Base-by-base conservation (phyloP, 2,329 filamentous ascomycete species). In the Monascus ruber region DNA sequence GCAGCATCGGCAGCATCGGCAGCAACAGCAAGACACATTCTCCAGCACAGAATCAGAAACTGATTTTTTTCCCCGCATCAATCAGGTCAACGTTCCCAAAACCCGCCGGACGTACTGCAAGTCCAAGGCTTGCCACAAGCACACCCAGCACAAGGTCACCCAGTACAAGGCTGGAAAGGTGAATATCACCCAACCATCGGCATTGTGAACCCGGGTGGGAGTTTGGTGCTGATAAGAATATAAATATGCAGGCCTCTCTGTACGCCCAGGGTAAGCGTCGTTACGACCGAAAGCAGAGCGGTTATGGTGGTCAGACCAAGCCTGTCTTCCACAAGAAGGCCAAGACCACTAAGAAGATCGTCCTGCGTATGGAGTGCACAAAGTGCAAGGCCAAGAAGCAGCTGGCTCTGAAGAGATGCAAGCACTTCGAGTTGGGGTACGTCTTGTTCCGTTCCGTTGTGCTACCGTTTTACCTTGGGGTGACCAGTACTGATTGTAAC, bases 311-410 rank as follows among this genome's bases (percentile, higher is more conserved):
- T 88, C 91, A 98, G 78, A 98, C 91, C 65, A 98, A 98, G 78
- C 91, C 93, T 61, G 88, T 98, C 66, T 98, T 96, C 85, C 91
- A 96, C 85, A 98, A 96, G 83, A 96, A 95, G 78, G 91, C 91
- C 57, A 98, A 98, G 85, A 98, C 91, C 59, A 98, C 91, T 68
- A 98, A 98, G 85, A 98, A 98, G 83, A 84, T 98, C 62, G 93
- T 98, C 64, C 76, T 98, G 72, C 82, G 91, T 76, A 75, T 98
- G 71, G 91, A 98, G 73, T 98, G 91, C 79, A 89, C 86, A 65
- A 70, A 74, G 59, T 98, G 91, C 86, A 96, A 96, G 84, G 82
- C 86, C 69, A 96, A 95, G 83, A 81, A 81, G 71, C 87, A 98
- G 77, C 79, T 98, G 65, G 79, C 91, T 59, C 77, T 98, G 72